phyloP scores from a whole-genome alignment of 1,284 basidiomycete genomes.

The Bjerkandera adusta region DNA sequence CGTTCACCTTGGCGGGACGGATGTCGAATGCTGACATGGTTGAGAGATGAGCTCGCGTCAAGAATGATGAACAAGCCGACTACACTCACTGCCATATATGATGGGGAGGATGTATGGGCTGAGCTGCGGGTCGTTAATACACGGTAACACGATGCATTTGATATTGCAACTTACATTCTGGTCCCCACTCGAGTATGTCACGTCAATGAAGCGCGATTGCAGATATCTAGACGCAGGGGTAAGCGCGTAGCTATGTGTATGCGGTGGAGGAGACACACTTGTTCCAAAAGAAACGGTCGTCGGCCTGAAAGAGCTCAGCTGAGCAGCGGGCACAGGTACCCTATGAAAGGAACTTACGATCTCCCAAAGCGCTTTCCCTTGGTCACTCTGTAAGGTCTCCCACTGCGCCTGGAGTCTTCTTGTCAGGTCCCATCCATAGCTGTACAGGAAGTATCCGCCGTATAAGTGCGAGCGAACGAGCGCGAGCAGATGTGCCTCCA shows the following conservation, averaged over 20 bases:
- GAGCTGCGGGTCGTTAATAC: slow-evolving; percentile 51
- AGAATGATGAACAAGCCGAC: slow-evolving; percentile 8
- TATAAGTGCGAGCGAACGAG: slow-evolving; percentile 87
- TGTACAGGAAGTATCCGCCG: slow-evolving; percentile 84
- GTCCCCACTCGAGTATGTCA: slow-evolving; percentile 42
- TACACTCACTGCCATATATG: slow-evolving; percentile 81
- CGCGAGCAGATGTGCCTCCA: slow-evolving; percentile 86
- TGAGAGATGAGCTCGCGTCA: neutral
- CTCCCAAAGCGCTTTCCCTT: slow-evolving; percentile 69
- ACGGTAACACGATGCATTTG: no score
- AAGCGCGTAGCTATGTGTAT: slow-evolving; percentile 2
- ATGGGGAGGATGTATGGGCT: slow-evolving; percentile 89
- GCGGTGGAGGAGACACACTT: slow-evolving; percentile 43
- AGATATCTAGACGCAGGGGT: slow-evolving; percentile 48
- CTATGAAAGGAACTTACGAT: slow-evolving; percentile 40
- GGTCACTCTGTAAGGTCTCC: slow-evolving; percentile 47
- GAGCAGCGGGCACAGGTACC: slow-evolving; percentile 12
- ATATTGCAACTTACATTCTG: slow-evolving; percentile 61
- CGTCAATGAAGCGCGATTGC: slow-evolving; percentile 72
- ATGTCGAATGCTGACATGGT: slow-evolving; percentile 77
- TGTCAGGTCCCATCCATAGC: slow-evolving; percentile 91
- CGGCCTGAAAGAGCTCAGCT: slow-evolving; percentile 52
- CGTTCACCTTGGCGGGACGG: slow-evolving; percentile 76
- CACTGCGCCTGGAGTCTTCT: slow-evolving; percentile 86
- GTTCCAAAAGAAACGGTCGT: slow-evolving; percentile 99